phyloP scores from a whole-genome alignment of 2,329 filamentous ascomycete species.

The Trichophyton verrucosum region DNA sequence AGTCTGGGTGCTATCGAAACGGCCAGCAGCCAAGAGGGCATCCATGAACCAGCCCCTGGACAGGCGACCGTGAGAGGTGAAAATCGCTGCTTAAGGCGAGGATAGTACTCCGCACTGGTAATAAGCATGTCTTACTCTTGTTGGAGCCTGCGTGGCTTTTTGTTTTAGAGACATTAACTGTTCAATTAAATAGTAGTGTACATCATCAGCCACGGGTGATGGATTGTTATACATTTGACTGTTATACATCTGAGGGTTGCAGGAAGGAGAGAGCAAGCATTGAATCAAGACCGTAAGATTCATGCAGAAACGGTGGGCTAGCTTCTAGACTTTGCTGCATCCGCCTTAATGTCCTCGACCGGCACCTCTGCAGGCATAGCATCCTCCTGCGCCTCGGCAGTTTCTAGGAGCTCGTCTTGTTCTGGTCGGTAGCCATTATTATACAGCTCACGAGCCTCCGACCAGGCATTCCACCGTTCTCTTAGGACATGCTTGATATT shows the following conservation, averaged over 20 bases:
- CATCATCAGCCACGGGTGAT: background rate
- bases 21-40: background rate
- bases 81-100: background rate
- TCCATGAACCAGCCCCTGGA: background rate
- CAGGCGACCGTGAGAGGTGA: background rate
- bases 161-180: background rate
- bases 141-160: background rate
- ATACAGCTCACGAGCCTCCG: constrained; percentile 29
- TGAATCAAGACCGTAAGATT: background rate
- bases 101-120: background rate
- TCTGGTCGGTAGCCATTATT: constrained; percentile 27
- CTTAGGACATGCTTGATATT: constrained; percentile 74
- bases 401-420: constrained; percentile 13
- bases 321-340: background rate
- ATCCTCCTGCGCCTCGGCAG: background rate
- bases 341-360: constrained; percentile 6
- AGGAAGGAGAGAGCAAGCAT: background rate
- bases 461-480: constrained; percentile 78
- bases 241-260: background rate
- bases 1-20: background rate
- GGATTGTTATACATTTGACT: background rate
- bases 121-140: background rate
- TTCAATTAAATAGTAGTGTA: background rate
- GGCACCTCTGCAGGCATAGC: background rate
- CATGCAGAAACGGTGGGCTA: background rate